Evolutionary conservation across 139 green algal genomes (phyloP), one percentile per base, ranked within the genome.

Genomic region (Chlorella sorokiniana): DNA sequence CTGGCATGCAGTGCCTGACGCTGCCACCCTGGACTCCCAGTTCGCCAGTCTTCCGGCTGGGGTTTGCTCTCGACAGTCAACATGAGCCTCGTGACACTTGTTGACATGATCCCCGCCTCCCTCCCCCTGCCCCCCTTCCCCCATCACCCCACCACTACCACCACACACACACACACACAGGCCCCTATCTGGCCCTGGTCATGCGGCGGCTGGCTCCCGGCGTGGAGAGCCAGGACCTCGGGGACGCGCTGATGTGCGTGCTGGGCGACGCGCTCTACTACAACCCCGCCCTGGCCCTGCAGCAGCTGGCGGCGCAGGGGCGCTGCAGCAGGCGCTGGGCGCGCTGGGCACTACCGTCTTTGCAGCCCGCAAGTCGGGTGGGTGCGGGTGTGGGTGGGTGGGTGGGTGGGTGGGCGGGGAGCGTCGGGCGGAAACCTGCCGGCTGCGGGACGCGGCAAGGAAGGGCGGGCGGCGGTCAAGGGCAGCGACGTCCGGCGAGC

Each of bases 231-330:
- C 45, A 83, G 31, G 81, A 79, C 56, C 59, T 88, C 29, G 88
- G 91, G 48, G 91, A 95, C 54, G 81, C 89, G 35, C 86, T 97
- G 69, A 67, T 79, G 72, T 45, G 93, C 62, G 85, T 94, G 70
- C 89, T 96, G 45, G 94, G 95, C 33, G 94, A 96, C 38, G 90
- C 91, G 4, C 83, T 99, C 27, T 96, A 97, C 91, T 99, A 99
- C 90, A 96, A 98, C 79, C 64, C 94, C 5, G 31, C 48, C 18
- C 90, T 98, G 33, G 83, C 93, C 11, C 79, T 99, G 64, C 38
- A 61, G 16, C 27, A 86, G 56, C 85, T 98, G 85, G 56, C 83
- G 69, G 52, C 85, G 23, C 78, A 91, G 71, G 83, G 65, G 38
- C 73, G 8, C 81, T 90, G 41, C 41, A 61, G 4, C 40, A 76